Base-by-base conservation (phyloP, 2,329 filamentous ascomycete species). In the Exserohilum turcica region DNA sequence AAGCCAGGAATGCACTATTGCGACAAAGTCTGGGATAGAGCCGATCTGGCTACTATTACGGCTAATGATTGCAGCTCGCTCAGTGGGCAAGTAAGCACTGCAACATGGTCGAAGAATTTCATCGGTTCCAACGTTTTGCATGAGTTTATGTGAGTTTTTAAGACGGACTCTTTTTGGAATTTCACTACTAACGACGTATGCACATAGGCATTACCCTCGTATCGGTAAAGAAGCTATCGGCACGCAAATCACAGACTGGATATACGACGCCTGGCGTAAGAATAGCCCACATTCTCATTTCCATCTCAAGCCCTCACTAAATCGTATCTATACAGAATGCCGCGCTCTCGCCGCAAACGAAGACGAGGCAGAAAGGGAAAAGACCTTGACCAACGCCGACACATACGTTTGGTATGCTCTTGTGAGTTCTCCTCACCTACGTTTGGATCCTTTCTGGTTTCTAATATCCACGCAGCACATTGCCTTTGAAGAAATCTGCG, bases 1-100 rank as follows among this genome's bases (percentile, higher is more conserved):
- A 37, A 32, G 38, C 28, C 50, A 7, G 44, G 29, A 9, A 53
- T 53, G 50, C 50, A 53, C 21, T 53, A 38, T 31, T 53, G 50
- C 32, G 44, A 53, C 50, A 48, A 53, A 19, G 43, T 53, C 31
- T 53, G 15, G 10, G 43, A 42, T 12, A 27, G 50, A 28, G 19
- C 37, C 10, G 19, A 53, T 24, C 37, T 53, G 15, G 43, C 6
- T 7, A 24, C 29, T 43, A 36, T 53, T 3, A 43, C 16, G 8
- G 43, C 43, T 7, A 29, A 53, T 19, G 42, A 29, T 29, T 45
- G 48, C 33, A 18, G n/a, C 12, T 16, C 21, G 2, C 15, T 40
- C 13, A 43, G 40, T 16, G 42, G 45, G 1, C 40, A 32, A 3
- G 29, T 52, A 7, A 39, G 27, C 24, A 52, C 42, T 16, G n/a